Conservation (phyloP, 768 basidiomycete species). For the Podaxis sp. region DNA sequence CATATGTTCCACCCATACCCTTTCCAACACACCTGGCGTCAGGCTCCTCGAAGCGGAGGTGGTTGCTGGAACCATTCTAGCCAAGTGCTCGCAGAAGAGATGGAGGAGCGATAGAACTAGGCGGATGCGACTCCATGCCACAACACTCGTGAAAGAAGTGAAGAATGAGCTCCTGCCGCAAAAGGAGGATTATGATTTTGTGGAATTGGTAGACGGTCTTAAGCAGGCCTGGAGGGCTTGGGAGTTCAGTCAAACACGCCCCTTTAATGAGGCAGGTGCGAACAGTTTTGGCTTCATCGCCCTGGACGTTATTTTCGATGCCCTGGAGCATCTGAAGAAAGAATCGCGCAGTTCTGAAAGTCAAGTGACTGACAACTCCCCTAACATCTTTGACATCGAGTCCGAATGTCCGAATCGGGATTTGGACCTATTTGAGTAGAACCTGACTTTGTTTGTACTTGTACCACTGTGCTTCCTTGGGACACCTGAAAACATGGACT, state of each 20-base stretch:
- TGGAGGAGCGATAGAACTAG: constrained; percentile 56
- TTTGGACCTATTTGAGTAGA: background rate
- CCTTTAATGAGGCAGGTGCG: constrained; percentile 38
- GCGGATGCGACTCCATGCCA: constrained; percentile 57
- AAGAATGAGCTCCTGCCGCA: constrained; percentile 19
- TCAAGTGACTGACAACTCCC: background rate
- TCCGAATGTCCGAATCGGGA: background rate
- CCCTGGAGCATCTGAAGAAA: constrained; percentile 35
- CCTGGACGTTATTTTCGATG: constrained; percentile 54
- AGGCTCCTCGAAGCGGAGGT: constrained; percentile 70
- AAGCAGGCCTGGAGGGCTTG: constrained; percentile 62
- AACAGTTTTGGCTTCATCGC: constrained; percentile 69
- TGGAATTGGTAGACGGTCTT: constrained; percentile 35
- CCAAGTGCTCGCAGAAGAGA: constrained; percentile 58
- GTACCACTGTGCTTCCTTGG: background rate
- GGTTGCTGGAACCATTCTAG: constrained; percentile 70
- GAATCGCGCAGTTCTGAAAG: background rate
- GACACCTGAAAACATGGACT: background rate
- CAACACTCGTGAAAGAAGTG: constrained; percentile 46
- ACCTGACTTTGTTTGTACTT: background rate
- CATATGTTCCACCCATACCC: constrained; percentile 62
- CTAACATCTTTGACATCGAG: background rate
- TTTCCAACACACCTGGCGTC: constrained; percentile 51
- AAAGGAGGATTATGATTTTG: constrained; percentile 20
- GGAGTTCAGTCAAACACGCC: constrained; percentile 39